Percentiles rank a stretch among this genome's conserved stretches.
Evolutionary conservation across 495 filamentous ascomycete species (phyloP).

Genomic region (Penicillium diatomitis): DNA sequence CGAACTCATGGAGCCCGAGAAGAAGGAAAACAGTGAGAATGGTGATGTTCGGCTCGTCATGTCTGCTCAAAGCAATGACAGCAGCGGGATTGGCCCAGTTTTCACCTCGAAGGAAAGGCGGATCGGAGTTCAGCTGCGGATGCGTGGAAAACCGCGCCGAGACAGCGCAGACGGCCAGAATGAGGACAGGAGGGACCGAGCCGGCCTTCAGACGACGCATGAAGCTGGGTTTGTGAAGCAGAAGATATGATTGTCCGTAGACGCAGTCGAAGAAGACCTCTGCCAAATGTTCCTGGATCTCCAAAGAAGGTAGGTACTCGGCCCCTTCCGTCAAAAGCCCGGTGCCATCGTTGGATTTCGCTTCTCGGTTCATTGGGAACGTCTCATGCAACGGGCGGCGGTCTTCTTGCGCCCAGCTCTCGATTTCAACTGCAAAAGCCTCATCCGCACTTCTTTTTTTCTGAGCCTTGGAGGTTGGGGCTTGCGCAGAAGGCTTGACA

Average conservation of each 20-base stretch:
- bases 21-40: slow-evolving; percentile 83
- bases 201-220: slow-evolving; percentile 71
- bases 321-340: slow-evolving; percentile 70
- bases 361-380: slow-evolving; percentile 46
- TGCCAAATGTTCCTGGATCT: slow-evolving; percentile 87
- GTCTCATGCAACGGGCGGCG: slow-evolving; percentile 40
- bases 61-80: slow-evolving; percentile 73
- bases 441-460: slow-evolving; percentile 86
- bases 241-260: slow-evolving; percentile 88
- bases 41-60: slow-evolving; percentile 93
- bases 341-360: slow-evolving; percentile 57
- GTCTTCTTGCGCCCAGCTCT: slow-evolving; percentile 65
- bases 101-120: slow-evolving; percentile 84
- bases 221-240: slow-evolving; percentile 96
- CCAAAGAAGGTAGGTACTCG: slow-evolving; percentile 75
- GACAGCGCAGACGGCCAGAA: slow-evolving; percentile 86
- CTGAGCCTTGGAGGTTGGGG: slow-evolving; percentile 43
- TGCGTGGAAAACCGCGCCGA: slow-evolving; percentile 94
- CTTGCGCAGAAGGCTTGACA: slow-evolving; percentile 70
- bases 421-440: slow-evolving; percentile 75
- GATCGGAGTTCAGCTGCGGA: slow-evolving; percentile 72
- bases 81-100: slow-evolving; percentile 79
- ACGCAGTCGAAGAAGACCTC: slow-evolving; percentile 95
- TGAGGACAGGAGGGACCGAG: slow-evolving; percentile 71
- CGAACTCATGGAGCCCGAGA: slow-evolving; percentile 88